Percentiles rank a stretch among this genome's conserved stretches.
Conservation (phyloP, 306 rosid genomes). For the Quercus agrifolia region DNA sequence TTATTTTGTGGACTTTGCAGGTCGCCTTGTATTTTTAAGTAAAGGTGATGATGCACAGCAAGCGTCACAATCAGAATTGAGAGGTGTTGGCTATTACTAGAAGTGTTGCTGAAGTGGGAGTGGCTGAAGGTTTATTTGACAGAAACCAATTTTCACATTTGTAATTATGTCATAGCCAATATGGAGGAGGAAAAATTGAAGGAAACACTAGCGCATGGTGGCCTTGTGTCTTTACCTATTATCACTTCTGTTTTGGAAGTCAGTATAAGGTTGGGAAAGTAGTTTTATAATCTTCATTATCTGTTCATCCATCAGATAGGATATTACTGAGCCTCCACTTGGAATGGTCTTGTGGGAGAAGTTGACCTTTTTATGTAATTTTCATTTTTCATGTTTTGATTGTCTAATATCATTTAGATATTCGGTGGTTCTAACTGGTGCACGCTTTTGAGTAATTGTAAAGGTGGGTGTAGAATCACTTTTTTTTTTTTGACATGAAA, state of each 20-base stretch:
- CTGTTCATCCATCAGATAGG: neutral
- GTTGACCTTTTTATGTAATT: neutral
- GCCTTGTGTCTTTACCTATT: neutral
- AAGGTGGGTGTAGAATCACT: neutral
- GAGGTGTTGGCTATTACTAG: conserved; percentile 64
- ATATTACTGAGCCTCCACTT: neutral
- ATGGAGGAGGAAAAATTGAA: neutral
- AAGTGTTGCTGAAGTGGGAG: neutral
- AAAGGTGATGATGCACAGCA: conserved; percentile 42
- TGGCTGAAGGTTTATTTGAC: neutral
- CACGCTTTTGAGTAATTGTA: neutral
- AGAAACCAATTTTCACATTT: neutral
- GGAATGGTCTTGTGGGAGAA: neutral
- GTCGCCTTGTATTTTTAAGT: conserved; percentile 73
- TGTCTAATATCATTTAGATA: neutral
- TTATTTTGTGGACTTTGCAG: conserved; percentile 36
- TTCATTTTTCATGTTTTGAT: neutral
- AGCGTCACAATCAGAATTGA: conserved; percentile 34
- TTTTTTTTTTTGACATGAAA: neutral
- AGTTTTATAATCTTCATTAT: neutral
- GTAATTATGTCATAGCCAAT: neutral
- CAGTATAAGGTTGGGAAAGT: neutral
- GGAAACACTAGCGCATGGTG: neutral
- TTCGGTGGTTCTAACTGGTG: neutral
- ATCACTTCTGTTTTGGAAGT: neutral